Percentiles rank a stretch among this genome's conserved stretches.
These are phyloP conservation scores for Colletotrichum sp. DNA, from an alignment of 2,329 filamentous ascomycete species.

Conservation along the genomic window DNA sequence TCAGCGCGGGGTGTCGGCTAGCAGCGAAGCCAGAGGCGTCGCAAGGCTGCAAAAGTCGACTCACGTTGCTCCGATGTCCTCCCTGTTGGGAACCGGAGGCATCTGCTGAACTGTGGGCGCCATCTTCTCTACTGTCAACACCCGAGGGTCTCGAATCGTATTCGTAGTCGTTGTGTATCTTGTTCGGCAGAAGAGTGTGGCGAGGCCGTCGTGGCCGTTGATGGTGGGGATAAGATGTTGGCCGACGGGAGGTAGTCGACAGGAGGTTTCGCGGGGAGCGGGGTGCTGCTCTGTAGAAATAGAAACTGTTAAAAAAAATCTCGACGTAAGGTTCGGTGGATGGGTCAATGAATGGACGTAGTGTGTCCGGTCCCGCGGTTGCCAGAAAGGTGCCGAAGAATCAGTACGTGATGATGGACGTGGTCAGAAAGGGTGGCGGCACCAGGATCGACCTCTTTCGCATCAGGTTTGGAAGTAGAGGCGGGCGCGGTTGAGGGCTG, in stretches of 20 bases:
- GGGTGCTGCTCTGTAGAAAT: neutral
- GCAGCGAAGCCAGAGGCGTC: neutral
- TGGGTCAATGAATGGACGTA: neutral
- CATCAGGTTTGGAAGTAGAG: neutral
- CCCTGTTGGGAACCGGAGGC: conserved; percentile 64
- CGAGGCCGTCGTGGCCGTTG: conserved; percentile 20
- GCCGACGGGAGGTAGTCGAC: neutral
- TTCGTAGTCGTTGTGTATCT: conserved; percentile 19
- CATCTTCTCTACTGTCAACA: conserved; percentile 39
- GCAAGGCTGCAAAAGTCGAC: conserved; percentile 9
- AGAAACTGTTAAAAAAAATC: neutral
- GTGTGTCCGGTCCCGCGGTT: neutral
- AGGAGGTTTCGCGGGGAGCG: neutral
- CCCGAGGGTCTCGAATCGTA: conserved; percentile 18
- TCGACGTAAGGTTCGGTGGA: neutral
- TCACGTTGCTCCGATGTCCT: conserved; percentile 63
- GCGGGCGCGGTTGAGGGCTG: neutral
- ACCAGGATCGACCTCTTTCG: neutral
- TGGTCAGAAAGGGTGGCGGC: neutral
- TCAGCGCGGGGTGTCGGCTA: conserved; percentile 17
- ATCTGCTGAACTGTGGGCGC: conserved; percentile 46
- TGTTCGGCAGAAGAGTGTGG: neutral
- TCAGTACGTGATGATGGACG: neutral
- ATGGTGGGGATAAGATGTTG: conserved; percentile 12
- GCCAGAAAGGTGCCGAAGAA: neutral